phyloP scores from a whole-genome alignment of 2,329 filamentous ascomycete species.

The Sphaerulina musiva region DNA sequence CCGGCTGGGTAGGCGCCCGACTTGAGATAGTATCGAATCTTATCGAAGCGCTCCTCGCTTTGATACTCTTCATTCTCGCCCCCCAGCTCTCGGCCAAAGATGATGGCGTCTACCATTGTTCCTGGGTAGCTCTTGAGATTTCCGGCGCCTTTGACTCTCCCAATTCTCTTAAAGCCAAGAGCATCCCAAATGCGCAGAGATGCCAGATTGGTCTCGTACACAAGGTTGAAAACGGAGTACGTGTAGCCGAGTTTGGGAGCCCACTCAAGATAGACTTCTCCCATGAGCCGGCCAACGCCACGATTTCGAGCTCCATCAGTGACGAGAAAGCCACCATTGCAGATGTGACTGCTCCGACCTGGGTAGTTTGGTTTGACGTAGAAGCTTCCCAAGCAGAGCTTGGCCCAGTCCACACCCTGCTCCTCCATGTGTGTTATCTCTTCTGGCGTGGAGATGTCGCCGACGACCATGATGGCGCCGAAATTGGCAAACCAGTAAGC shows the following conservation, averaged over 20 bases:
- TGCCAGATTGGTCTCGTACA: constrained; percentile 88
- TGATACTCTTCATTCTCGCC: constrained; percentile 71
- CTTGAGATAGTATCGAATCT: constrained; percentile 96
- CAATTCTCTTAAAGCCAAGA: constrained; percentile 86
- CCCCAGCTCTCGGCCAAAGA: constrained; percentile 55
- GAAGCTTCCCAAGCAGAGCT: constrained; percentile 79
- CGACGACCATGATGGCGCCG: constrained; percentile 78
- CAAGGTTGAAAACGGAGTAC: constrained; percentile 89
- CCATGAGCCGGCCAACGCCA: constrained; percentile 48
- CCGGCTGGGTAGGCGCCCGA: constrained; percentile 88
- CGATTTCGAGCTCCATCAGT: constrained; percentile 44
- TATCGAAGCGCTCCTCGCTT: constrained; percentile 95
- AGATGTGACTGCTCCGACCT: constrained; percentile 81
- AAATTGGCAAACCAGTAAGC: constrained; percentile 90
- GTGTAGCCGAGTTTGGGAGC: constrained; percentile 64
- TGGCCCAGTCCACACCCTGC: constrained; percentile 61
- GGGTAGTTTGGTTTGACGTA: constrained; percentile 94
- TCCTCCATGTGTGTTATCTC: constrained; percentile 44
- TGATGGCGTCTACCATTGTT: constrained; percentile 46
- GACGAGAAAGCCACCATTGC: constrained; percentile 55
- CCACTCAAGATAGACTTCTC: constrained; percentile 48
- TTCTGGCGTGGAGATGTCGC: constrained; percentile 59
- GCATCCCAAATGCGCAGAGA: constrained; percentile 89
- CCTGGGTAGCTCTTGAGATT: constrained; percentile 44
- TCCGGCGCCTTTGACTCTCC: constrained; percentile 58